Evolutionary conservation across 176 grass and related monocot genomes (phyloP).

Genomic region (Panicum miliaceum): DNA sequence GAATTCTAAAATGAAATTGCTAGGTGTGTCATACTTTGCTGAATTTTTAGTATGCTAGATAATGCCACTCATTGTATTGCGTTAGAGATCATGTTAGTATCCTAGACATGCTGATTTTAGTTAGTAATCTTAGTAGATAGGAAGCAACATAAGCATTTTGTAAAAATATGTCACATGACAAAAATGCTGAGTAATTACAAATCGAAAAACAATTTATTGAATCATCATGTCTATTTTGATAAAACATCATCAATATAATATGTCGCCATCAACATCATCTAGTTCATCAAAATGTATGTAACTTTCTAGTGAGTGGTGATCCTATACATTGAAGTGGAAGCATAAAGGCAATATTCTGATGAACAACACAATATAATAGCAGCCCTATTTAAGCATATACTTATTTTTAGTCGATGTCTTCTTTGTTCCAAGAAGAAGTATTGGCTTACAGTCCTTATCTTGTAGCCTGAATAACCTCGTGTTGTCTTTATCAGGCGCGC

Average conservation of each 20-base stretch:
- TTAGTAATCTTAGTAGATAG: neutral
- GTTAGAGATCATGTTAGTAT: too few relatives aligned
- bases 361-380: constrained; percentile 43
- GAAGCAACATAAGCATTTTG: neutral
- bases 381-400: constrained; percentile 51
- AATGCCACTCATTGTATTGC: too few relatives aligned
- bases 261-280: constrained; percentile 22
- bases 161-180: neutral
- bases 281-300: constrained; percentile 33
- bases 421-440: constrained; percentile 35
- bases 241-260: constrained; percentile 1
- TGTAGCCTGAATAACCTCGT: constrained; percentile 33
- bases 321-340: constrained; percentile 41
- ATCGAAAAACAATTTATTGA: neutral
- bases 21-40: neutral
- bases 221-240: neutral
- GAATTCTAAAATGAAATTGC: neutral
- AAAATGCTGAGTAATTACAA: neutral
- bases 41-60: neutral
- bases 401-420: constrained; percentile 35
- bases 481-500: constrained; percentile 41
- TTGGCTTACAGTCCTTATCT: constrained; percentile 29
- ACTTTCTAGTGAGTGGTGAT: constrained; percentile 37
- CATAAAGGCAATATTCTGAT: constrained; percentile 52
- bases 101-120: too few relatives aligned